A percentile compares a stretch with the other conserved stretches of the same genome.
These are phyloP conservation scores for Salix arbutifolia DNA, from an alignment of 345 rosid genomes.

Conservation along the genomic window DNA sequence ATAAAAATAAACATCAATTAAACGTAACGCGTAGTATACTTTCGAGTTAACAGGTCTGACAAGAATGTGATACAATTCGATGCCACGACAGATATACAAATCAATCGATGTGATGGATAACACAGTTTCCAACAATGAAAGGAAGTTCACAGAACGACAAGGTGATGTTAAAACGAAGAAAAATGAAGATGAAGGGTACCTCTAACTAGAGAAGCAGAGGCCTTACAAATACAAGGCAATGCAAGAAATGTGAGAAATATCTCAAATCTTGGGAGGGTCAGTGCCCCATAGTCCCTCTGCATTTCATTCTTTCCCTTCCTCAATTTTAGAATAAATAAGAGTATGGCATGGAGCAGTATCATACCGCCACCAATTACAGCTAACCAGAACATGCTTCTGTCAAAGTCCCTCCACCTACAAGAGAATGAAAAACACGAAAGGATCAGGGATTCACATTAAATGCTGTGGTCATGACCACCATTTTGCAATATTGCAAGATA, in stretches of 20 bases:
- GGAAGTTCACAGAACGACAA: neutral
- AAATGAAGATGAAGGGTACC: constrained; percentile 34
- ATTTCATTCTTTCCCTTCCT: constrained; percentile 42
- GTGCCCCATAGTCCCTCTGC: constrained; percentile 50
- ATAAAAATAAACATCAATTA: constrained; percentile 16
- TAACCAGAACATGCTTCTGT: constrained; percentile 88
- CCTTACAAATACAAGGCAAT: constrained; percentile 67
- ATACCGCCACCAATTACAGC: constrained; percentile 66
- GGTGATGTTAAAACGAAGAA: neutral
- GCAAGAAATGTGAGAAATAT: constrained; percentile 71
- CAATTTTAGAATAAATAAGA: constrained; percentile 47
- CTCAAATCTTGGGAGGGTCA: constrained; percentile 77
- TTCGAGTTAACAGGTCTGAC: neutral
- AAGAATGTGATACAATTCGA: neutral
- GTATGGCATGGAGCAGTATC: constrained; percentile 51
- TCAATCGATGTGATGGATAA: neutral
- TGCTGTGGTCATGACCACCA: neutral
- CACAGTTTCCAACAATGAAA: neutral
- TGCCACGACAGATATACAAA: neutral
- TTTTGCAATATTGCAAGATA: neutral
- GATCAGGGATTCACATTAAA: neutral
- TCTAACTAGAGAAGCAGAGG: constrained; percentile 56
- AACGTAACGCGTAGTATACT: neutral
- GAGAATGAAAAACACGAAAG: neutral
- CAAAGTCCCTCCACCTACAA: constrained; percentile 79